phyloP scores from a whole-genome alignment of 2,329 filamentous ascomycete genomes.

The Botrytis tulipae region DNA sequence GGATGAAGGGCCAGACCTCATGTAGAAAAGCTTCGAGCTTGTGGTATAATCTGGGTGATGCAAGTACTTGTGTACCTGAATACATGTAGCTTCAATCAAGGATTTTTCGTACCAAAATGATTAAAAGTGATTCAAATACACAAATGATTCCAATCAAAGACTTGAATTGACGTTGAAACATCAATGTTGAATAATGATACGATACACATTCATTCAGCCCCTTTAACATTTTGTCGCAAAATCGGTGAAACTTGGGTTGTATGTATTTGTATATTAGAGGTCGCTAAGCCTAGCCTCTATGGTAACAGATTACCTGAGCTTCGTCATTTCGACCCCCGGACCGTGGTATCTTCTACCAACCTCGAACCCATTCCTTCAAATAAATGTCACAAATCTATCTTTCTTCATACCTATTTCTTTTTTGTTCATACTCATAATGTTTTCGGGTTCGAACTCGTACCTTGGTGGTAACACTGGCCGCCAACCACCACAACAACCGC shows the following conservation, averaged over 20 bases:
- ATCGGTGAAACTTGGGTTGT: conserved; percentile 11
- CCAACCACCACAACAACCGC: conserved; percentile 43
- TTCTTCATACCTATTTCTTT: conserved; percentile 24
- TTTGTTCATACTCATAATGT: conserved; percentile 59
- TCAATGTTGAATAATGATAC: neutral
- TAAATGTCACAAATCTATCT: conserved; percentile 13
- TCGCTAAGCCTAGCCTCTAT: conserved; percentile 24
- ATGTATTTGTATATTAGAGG: neutral
- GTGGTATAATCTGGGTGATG: conserved; percentile 12
- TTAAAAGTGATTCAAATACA: neutral
- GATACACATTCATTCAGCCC: neutral
- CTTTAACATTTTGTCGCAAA: conserved; percentile 17
- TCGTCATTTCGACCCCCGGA: conserved; percentile 25
- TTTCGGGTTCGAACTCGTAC: conserved; percentile 83
- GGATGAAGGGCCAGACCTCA: neutral
- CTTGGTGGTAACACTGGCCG: conserved; percentile 75
- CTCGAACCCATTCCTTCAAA: conserved; percentile 19
- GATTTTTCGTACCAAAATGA: conserved; percentile 5
- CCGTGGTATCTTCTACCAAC: conserved; percentile 17
- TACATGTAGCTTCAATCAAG: conserved; percentile 13
- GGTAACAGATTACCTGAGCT: conserved; percentile 21
- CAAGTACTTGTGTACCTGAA: conserved; percentile 19
- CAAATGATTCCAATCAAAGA: neutral
- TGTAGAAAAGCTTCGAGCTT: conserved; percentile 12
- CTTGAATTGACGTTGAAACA: neutral